Base-by-base conservation (phyloP, 257 asterid species). In the Handroanthus guayacan region DNA sequence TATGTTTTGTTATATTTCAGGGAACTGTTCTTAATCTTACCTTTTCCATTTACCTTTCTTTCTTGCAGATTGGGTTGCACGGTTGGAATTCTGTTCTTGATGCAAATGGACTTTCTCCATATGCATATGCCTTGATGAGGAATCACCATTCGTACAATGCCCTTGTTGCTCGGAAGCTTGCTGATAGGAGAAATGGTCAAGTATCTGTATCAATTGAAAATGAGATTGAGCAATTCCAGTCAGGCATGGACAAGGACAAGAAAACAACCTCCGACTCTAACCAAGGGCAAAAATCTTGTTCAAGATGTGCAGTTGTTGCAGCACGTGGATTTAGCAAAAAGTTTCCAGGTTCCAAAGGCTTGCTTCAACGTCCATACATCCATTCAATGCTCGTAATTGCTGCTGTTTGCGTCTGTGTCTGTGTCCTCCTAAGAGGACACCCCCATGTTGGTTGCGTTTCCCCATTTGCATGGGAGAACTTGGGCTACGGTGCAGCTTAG, bases 381-480 rank as follows among this genome's bases (percentile, higher is more conserved):
- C 97, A 91, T 67, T 91, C 97, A 0, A 86, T 89, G 92, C 96
- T 93, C 18, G 85, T 88, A 13, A 83, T 93, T 61, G 98, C 98
- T 39, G 96, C 98, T 4, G 97, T 93, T 4, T 93, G 98, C 34
- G 97, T 86, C 14, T 93, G 98, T 39, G 98, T 93, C 25, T 93
- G 97, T 67, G 47, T 93, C 74, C 81, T 93, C 67, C 69, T 88
- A 9, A 85, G 98, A 80, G 93, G 94, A 4, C 89, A 82, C 61
- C 98, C 98, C 0, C 78, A 75, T 17, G 79, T 91, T 12, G 92
- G 91, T 5, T 70, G 83, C 50, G 83, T 67, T 61, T 79, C 87
- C 16, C 94, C 96, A 14, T 89, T 93, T 83, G 79, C 79, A 72
- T 93, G 98, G 98, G 97, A 91, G 79, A 91, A 87, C 64, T 81